Base-by-base conservation (phyloP, 225 moss, liverwort and hornwort species). In the Anthoceros angustus region DNA sequence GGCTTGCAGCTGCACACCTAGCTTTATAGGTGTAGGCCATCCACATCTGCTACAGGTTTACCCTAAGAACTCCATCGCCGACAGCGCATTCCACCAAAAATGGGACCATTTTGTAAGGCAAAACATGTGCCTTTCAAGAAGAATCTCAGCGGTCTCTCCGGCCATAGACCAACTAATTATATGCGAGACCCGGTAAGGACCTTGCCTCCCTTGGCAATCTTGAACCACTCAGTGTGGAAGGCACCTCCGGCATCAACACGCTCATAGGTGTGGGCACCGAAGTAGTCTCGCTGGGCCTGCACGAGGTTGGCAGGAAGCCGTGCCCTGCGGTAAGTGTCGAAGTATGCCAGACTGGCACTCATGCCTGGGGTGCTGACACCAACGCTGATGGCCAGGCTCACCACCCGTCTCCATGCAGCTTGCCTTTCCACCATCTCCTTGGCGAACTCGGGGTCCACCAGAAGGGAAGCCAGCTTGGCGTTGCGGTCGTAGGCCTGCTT, bases 401-500 rank as follows among this genome's bases (percentile, higher is more conserved):
- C 86, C 40, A 93, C 83, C 61, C 86, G 85, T 65, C 89, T 79
- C 92, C 92, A 93, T 7, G 92, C 87, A 5, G 70, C 71, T 76
- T 93, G 92, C n/a, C 92, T 77, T 55, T 89, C 86, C 5, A 93
- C 89, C 80, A 93, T 83, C 86, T 93, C 92, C 66, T 85, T 72
- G 4, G 92, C 92, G 66, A 93, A 93, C 67, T 93, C 92, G 2
- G 85, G 77, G 55, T 89, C 92, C n/a, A 93, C 80, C 69, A 93
- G 76, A 80, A 93, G 71, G 72, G 89, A 89, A 11, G 85, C 79
- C 16, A 93, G 74, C 10, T 93, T 85, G 14, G 87, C 73, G 65
- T 93, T 85, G 25, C 89, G 78, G 71, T 85, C 85, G 26, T 93
- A 93, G 0, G 89, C 92, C 25, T 73, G 39, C 75, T 93, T 93